These are phyloP conservation scores for Citeromyces siamensis DNA, from an alignment of 1,139 yeast genomes.

Conservation along the genomic window DNA sequence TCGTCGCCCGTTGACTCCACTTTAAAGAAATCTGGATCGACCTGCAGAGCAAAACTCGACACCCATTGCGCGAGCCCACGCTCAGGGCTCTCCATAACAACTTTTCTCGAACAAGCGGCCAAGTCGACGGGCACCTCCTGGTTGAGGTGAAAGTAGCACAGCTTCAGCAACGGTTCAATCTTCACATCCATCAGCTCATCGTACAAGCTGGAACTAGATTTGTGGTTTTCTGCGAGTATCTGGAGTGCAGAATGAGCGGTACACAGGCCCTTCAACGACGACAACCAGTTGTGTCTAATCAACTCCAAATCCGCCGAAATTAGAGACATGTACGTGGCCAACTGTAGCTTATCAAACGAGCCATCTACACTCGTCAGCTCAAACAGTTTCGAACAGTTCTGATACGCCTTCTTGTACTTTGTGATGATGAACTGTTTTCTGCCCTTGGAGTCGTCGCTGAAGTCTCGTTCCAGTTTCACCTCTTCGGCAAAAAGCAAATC, in stretches of 20 bases:
- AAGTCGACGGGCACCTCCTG: slow-evolving; percentile 25
- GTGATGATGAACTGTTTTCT: slow-evolving; percentile 44
- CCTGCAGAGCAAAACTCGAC: not conserved
- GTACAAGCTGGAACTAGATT: slow-evolving; percentile 27
- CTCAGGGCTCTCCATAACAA: not conserved
- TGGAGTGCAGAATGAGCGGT: slow-evolving; percentile 52
- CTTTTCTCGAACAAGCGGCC: slow-evolving; percentile 30
- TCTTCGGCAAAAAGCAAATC: slow-evolving; percentile 61
- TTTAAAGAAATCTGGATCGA: not conserved
- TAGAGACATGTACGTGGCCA: slow-evolving; percentile 46
- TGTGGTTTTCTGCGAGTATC: slow-evolving; percentile 23
- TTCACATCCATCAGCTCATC: slow-evolving; percentile 43
- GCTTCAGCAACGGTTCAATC: slow-evolving; percentile 60
- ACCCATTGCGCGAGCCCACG: not conserved
- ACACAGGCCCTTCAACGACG: slow-evolving; percentile 40
- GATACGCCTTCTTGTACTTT: slow-evolving; percentile 54
- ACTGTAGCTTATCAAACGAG: slow-evolving; percentile 32
- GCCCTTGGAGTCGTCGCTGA: slow-evolving; percentile 42
- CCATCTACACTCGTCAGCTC: slow-evolving; percentile 23
- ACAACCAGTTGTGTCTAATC: slow-evolving; percentile 44
- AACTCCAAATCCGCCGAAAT: slow-evolving; percentile 48
- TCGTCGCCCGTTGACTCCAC: slow-evolving; percentile 1
- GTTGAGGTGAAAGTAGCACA: slow-evolving; percentile 12
- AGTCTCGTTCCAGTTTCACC: slow-evolving; percentile 28
- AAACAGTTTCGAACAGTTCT: slow-evolving; percentile 30